A percentile compares a stretch with the other conserved stretches of the same genome.
Conservation (phyloP, 2,329 filamentous ascomycete species). For the Remersonia thermophila region DNA sequence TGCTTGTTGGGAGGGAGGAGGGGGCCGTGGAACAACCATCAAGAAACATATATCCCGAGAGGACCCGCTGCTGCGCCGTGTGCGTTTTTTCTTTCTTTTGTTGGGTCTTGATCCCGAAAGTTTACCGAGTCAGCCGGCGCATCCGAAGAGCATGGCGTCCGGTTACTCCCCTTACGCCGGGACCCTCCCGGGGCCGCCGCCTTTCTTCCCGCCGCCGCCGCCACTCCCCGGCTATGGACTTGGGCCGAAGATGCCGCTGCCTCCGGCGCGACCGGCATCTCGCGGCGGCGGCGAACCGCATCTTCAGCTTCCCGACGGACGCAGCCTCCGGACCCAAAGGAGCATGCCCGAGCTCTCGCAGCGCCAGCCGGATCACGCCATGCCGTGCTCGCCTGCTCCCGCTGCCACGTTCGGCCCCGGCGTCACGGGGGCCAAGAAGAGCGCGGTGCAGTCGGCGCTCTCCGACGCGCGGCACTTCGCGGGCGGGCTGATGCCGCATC, state of each 20-base stretch:
- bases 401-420: slow-evolving; percentile 10
- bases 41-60: no score
- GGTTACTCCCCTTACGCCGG: no score
- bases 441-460: slow-evolving; percentile 36
- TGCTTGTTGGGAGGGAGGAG: no score
- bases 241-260: no score
- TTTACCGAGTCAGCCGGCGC: no score
- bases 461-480: slow-evolving; percentile 53
- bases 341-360: slow-evolving; percentile 11
- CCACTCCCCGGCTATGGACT: background rate
- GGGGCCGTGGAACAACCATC: no score
- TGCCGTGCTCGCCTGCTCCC: background rate
- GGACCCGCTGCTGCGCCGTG: no score
- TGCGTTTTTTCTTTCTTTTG: no score
- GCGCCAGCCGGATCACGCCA: slow-evolving; percentile 1
- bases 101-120: no score
- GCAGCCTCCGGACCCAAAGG: slow-evolving; percentile 8
- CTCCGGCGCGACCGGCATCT: slow-evolving; percentile 4
- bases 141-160: no score
- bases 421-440: slow-evolving; percentile 2
- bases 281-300: slow-evolving; percentile 6
- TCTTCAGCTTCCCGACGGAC: slow-evolving; percentile 3
- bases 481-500: slow-evolving; percentile 50
- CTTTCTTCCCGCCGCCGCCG: background rate
- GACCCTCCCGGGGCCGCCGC: background rate